These are phyloP conservation scores for barrel medic (Medicago truncatula) DNA, from an alignment of 306 rosid genomes.

Conservation along the genomic window DNA sequence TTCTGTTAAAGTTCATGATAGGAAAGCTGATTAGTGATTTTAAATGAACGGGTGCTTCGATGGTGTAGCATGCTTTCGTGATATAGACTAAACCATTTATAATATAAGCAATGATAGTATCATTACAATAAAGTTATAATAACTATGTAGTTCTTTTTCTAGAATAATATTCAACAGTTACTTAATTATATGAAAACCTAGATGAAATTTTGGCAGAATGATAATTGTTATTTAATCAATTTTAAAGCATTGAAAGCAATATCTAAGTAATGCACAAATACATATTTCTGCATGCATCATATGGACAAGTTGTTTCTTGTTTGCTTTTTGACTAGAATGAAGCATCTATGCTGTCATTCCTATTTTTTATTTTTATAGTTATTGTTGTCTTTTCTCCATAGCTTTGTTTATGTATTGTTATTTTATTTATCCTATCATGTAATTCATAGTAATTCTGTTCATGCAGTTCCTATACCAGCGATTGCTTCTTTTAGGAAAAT, in stretches of 20 bases:
- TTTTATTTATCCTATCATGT: constrained; percentile 7
- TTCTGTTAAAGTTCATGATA: constrained; percentile 21
- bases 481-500: constrained; percentile 86
- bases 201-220: constrained; percentile 26
- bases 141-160: constrained; percentile 19
- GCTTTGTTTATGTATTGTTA: not conserved
- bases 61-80: constrained; percentile 13
- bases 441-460: constrained; percentile 33
- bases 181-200: constrained; percentile 18
- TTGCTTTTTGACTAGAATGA: not conserved
- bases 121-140: constrained; percentile 2
- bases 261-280: not conserved
- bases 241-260: constrained; percentile 6
- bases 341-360: not conserved
- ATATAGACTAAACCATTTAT: constrained; percentile 10
- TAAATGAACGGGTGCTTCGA: constrained; percentile 12
- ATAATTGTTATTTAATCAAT: constrained; percentile 29
- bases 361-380: constrained; percentile 1
- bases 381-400: not conserved
- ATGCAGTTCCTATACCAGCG: constrained; percentile 78
- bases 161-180: constrained; percentile 4
- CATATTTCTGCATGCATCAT: constrained; percentile 25
- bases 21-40: constrained; percentile 31
- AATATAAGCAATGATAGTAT: not conserved
- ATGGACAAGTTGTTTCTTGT: constrained; percentile 11